These are phyloP conservation scores for Westerdykella sp. DNA, from an alignment of 2,329 filamentous ascomycete species.

Conservation along the genomic window DNA sequence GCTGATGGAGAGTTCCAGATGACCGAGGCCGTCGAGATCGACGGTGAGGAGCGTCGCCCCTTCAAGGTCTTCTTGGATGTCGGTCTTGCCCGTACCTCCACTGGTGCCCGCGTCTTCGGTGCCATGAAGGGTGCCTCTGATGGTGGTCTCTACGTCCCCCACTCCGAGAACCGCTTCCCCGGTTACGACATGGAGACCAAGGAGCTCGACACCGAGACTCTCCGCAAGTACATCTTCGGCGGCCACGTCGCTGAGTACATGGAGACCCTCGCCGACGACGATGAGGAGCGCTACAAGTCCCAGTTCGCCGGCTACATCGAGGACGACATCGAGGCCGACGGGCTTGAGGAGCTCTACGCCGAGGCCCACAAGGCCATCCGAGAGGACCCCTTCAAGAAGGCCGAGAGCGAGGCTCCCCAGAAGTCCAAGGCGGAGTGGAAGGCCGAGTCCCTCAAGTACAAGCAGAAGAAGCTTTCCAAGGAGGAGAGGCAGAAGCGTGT, in stretches of 20 bases:
- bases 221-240: conserved; percentile 99
- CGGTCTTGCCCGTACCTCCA: conserved; percentile 93
- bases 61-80: conserved; percentile 99
- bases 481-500: conserved; percentile 77
- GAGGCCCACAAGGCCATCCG: conserved; percentile 96
- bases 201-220: conserved; percentile 94
- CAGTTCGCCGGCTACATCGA: conserved; percentile 99
- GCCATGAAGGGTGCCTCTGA: conserved; percentile 99
- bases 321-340: conserved; percentile 91
- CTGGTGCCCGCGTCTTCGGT: conserved; percentile 97
- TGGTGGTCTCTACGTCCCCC: conserved; percentile 91
- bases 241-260: conserved; percentile 99
- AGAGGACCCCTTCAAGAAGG: conserved; percentile 97
- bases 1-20: conserved; percentile 91
- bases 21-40: conserved; percentile 90
- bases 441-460: conserved; percentile 89
- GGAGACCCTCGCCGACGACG: conserved; percentile 98
- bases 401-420: conserved; percentile 65
- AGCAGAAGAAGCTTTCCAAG: conserved; percentile 68
- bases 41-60: conserved; percentile 82
- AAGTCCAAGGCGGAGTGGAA: conserved; percentile 98
- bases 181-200: conserved; percentile 95
- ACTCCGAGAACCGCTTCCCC: conserved; percentile 99
- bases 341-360: conserved; percentile 90
- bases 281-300: conserved; percentile 98